These are phyloP conservation scores for Saturnispora sanitii DNA, from an alignment of 805 yeast species.

Conservation along the genomic window DNA sequence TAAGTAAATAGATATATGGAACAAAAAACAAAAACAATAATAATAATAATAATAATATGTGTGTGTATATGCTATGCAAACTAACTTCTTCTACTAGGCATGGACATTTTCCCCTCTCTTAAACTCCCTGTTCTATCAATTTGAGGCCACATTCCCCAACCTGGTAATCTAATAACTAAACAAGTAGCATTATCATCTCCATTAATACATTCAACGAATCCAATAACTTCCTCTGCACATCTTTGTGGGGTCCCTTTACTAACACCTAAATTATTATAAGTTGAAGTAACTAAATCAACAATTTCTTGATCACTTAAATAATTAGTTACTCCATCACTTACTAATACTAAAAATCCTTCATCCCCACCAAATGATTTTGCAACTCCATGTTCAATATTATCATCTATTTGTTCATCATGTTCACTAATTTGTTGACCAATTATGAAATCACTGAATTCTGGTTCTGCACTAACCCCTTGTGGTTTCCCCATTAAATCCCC, in stretches of 20 bases:
- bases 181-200: conserved; percentile 97
- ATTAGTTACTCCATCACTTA: conserved; percentile 84
- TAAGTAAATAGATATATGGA: too few relatives aligned
- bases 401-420: too few relatives aligned
- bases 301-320: conserved; percentile 81
- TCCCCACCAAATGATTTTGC: conserved; percentile 58
- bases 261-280: conserved; percentile 53
- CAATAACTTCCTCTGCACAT: conserved; percentile 77
- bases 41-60: too few relatives aligned
- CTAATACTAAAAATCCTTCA: conserved; percentile 74
- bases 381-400: too few relatives aligned
- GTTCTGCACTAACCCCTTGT: conserved; percentile 85
- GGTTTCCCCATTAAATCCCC: conserved; percentile 79
- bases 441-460: conserved; percentile 63
- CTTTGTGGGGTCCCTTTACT: conserved; percentile 70
- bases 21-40: too few relatives aligned
- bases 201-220: conserved; percentile 76
- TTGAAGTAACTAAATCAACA: conserved; percentile 72
- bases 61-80: too few relatives aligned
- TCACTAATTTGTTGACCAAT: too few relatives aligned
- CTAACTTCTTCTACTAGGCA: too few relatives aligned
- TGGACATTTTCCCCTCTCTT: conserved; percentile 53
- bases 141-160: conserved; percentile 94
- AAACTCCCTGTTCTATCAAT: conserved; percentile 73
- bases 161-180: conserved; percentile 62